Evolutionary conservation across 805 yeast genomes (phyloP).

Genomic region (Saturnispora hagleri): DNA sequence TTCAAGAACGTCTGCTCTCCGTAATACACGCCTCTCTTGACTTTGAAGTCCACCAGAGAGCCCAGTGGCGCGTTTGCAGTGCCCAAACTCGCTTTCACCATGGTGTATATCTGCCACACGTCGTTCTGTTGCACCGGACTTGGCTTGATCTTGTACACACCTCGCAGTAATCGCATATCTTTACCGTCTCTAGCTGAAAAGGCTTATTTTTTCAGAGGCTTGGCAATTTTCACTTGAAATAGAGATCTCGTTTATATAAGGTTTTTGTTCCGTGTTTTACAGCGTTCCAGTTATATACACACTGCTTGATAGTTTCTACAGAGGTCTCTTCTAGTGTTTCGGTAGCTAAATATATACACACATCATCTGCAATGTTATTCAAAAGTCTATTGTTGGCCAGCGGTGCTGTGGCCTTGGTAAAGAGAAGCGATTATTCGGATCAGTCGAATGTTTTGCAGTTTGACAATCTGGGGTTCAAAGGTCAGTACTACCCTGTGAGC

Average conservation of each 20-base stretch:
- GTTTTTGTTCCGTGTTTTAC: background rate
- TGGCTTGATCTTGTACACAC: slow-evolving; percentile 12
- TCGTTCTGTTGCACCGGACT: slow-evolving; percentile 14
- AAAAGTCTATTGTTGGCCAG: background rate
- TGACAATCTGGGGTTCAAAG: slow-evolving; percentile 46
- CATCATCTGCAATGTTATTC: background rate
- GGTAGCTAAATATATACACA: background rate
- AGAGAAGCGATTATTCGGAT: slow-evolving; percentile 17
- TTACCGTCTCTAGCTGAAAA: background rate
- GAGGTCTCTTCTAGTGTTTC: background rate
- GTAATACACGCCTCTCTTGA: slow-evolving; percentile 12
- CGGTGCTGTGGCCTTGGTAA: background rate
- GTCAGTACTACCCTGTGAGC: slow-evolving; percentile 41
- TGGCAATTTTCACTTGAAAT: background rate
- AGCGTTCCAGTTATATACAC: background rate
- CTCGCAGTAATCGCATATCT: background rate
- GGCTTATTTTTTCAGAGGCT: background rate
- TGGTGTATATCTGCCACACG: slow-evolving; percentile 17
- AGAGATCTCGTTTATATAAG: background rate
- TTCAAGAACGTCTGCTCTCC: slow-evolving; percentile 11
- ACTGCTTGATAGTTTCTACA: background rate
- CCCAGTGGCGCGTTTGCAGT: background rate
- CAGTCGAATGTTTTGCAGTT: slow-evolving; percentile 37
- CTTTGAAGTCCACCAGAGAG: slow-evolving; percentile 13
- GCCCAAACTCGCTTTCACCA: background rate